phyloP scores from a whole-genome alignment of 805 yeast species.

The Spathaspora boniae region DNA sequence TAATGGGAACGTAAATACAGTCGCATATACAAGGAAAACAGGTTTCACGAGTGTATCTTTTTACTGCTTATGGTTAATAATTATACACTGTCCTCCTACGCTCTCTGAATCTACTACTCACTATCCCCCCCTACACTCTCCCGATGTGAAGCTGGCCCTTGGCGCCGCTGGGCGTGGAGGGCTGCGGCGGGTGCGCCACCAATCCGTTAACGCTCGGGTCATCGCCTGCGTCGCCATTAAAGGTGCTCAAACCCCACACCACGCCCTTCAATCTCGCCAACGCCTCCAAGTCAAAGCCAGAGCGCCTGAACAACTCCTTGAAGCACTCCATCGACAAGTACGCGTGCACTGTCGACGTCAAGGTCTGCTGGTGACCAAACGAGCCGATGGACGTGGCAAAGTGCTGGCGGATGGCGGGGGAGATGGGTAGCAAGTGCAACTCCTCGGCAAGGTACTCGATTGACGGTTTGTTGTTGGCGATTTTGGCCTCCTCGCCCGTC shows the following conservation, averaged over 20 bases:
- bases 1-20: neutral
- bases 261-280: conserved; percentile 43
- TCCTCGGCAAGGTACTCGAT: conserved; percentile 70
- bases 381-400: conserved; percentile 23
- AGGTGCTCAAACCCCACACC: conserved; percentile 48
- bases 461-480: conserved; percentile 36
- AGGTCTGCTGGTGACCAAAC: conserved; percentile 26
- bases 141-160: no score
- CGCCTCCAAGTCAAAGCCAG: conserved; percentile 18
- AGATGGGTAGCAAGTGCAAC: conserved; percentile 56
- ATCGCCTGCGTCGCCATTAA: conserved; percentile 12
- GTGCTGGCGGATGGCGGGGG: conserved; percentile 44
- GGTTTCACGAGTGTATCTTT: no score
- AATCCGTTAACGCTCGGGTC: conserved; percentile 5
- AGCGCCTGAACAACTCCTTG: conserved; percentile 46
- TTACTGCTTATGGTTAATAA: no score
- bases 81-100: no score
- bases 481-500: conserved; percentile 1
- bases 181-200: neutral
- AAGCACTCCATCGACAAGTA: conserved; percentile 63
- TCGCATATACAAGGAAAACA: conserved; percentile 7
- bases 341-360: conserved; percentile 57
- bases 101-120: no score
- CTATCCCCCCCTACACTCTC: no score
- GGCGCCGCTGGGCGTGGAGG: conserved; percentile 22